Conservation (phyloP, 2,329 filamentous ascomycete genomes). For the Penicillium sp. region DNA sequence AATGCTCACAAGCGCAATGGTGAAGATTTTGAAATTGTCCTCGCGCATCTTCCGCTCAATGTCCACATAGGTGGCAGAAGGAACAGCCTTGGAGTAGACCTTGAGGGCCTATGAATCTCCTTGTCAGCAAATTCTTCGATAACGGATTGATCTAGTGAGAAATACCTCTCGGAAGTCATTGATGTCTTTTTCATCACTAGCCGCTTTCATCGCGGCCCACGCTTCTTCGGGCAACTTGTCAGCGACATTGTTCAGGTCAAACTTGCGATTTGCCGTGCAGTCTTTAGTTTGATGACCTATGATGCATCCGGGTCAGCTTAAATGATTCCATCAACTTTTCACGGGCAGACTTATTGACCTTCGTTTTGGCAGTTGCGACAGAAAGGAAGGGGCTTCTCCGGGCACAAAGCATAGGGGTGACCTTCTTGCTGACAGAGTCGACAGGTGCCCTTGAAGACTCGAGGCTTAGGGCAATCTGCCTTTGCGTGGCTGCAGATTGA, state of each 20-base stretch:
- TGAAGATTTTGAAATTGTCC: slow-evolving; percentile 43
- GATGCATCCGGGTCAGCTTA: slow-evolving; percentile 1
- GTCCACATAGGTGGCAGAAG: slow-evolving; percentile 42
- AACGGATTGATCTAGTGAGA: not conserved
- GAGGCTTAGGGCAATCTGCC: slow-evolving; percentile 43
- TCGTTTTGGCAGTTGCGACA: slow-evolving; percentile 46
- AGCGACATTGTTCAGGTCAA: slow-evolving; percentile 42
- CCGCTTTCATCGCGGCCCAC: slow-evolving; percentile 47
- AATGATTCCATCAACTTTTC: not conserved
- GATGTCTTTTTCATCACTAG: slow-evolving; percentile 47
- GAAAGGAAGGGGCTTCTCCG: slow-evolving; percentile 38
- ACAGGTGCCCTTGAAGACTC: slow-evolving; percentile 45
- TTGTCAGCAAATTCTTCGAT: slow-evolving; percentile 9
- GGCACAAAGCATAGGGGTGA: slow-evolving; percentile 43
- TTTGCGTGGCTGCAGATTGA: slow-evolving; percentile 7
- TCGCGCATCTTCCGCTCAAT: slow-evolving; percentile 49
- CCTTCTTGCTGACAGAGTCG: slow-evolving; percentile 44
- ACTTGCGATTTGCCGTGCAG: slow-evolving; percentile 43
- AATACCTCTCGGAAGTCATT: slow-evolving; percentile 46
- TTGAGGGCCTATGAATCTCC: slow-evolving; percentile 37
- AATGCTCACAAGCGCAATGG: slow-evolving; percentile 47
- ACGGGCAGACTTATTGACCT: slow-evolving; percentile 28
- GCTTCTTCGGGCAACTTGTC: slow-evolving; percentile 47
- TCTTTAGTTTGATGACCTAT: slow-evolving; percentile 43
- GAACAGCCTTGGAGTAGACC: slow-evolving; percentile 48